phyloP scores from a whole-genome alignment of 2,329 filamentous ascomycete genomes.

The Trichoderma guizhouense region DNA sequence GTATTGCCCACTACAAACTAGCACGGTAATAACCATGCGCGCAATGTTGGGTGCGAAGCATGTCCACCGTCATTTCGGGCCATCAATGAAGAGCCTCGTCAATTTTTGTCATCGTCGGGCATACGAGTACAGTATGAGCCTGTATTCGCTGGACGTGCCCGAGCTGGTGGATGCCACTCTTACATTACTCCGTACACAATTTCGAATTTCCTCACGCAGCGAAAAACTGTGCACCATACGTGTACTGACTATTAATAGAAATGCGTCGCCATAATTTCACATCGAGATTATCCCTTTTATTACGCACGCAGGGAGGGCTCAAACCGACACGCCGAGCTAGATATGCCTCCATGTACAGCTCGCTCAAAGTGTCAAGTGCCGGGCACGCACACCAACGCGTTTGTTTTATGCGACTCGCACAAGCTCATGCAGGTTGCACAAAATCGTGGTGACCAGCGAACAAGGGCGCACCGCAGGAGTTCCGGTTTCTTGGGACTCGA shows the following conservation, averaged over 20 bases:
- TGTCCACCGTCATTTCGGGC: background rate
- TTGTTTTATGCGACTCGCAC: background rate
- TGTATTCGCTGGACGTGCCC: background rate
- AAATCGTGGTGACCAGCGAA: background rate
- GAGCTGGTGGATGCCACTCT: background rate
- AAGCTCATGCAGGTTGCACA: background rate
- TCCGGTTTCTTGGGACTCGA: slow-evolving; percentile 17
- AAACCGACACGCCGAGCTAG: background rate
- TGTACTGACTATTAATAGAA: background rate
- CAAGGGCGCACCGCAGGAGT: background rate
- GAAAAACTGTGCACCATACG: background rate
- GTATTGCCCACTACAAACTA: too few species aligned
- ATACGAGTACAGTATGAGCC: background rate
- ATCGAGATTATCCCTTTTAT: background rate
- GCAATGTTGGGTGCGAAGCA: background rate
- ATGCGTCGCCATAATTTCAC: background rate
- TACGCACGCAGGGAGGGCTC: background rate
- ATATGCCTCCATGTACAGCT: background rate
- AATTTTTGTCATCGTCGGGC: background rate
- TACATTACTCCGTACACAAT: background rate
- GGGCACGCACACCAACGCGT: background rate
- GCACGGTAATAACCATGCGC: background rate
- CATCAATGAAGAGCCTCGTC: background rate
- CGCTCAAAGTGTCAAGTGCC: background rate
- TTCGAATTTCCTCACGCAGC: background rate